Base-by-base conservation (phyloP, 2,329 filamentous ascomycete genomes). In the Xylariaceae sp. region DNA sequence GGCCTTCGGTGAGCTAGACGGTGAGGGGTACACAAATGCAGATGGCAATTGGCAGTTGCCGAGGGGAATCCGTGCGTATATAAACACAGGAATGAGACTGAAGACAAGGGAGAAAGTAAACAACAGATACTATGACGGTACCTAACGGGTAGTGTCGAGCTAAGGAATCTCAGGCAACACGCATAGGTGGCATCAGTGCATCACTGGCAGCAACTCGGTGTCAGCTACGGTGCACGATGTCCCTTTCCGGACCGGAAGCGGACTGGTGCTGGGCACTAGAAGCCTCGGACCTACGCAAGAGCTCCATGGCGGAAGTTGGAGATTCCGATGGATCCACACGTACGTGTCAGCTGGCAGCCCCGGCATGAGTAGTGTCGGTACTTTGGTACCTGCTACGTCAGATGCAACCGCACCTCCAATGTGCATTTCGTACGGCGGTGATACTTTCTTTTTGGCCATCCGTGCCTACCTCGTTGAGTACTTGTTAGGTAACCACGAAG, bases 291-390 rank as follows among this genome's bases (percentile, higher is more conserved):
- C 37, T 23, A 45, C 37, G 39, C 30, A 47, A 52, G 50, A 61
- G 57, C 53, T 62, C 44, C 34, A 59, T 50, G 55, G 39, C 62
- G 63, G 63, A 65, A 62, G 58, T 57, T 62, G 62, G 53, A 64
- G 59, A 53, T 61, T 65, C 63, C 63, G 62, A 48, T 50, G 30
- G 55, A 49, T 54, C 55, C 55, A 37, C 53, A 52, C 58, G 53
- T 57, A 57, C 44, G 35, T 7, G 52, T 53, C 58, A 56, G 51
- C 58, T 60, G 52, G 52, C 55, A 42, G 37, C 11, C 37, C 9
- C 37, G 37, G 37, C 37, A 13, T 62, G 47, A 30, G 54, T 56
- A 55, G 49, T 47, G 37, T 55, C 37, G 37, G 37, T 42, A 10
- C 8, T 42, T 42, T 42, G 37, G 37, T 30, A 30, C 23, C 8